Evolutionary conservation across 306 rosid genomes (phyloP).

Genomic region (Cucumis cinereus): DNA sequence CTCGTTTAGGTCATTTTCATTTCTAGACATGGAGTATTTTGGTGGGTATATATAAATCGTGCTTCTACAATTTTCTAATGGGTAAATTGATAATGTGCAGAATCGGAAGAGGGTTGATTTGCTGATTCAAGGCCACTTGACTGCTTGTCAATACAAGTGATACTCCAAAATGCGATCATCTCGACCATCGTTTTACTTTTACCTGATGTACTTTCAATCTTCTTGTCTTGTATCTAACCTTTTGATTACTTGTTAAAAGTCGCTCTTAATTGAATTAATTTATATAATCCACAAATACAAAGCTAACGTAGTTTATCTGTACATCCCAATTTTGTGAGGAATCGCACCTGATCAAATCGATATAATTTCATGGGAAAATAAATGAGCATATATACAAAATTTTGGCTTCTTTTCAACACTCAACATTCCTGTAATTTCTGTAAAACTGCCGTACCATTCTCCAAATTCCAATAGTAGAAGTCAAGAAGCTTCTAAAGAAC

Average conservation of each 20-base stretch:
- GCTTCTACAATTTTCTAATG: not conserved
- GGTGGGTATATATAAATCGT: not conserved
- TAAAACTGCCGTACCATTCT: not conserved
- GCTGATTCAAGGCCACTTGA: not conserved
- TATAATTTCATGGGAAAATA: not conserved
- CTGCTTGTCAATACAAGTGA: not conserved
- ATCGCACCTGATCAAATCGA: not conserved
- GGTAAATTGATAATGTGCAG: constrained; percentile 27
- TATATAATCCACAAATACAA: not conserved
- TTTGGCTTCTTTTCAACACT: not conserved
- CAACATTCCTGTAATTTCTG: not conserved
- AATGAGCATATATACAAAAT: not conserved
- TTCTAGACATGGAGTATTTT: not conserved
- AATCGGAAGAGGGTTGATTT: constrained; percentile 51
- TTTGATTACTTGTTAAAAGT: not conserved
- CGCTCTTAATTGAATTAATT: not conserved
- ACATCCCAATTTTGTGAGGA: not conserved
- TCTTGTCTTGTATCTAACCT: not conserved
- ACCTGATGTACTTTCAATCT: not conserved
- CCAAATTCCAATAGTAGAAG: not conserved
- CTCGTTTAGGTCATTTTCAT: not conserved
- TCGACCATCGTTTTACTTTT: not conserved
- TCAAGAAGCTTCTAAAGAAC: not conserved
- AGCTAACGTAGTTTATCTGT: not conserved
- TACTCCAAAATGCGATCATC: not conserved